Evolutionary conservation across 1,284 basidiomycete species (phyloP).

Genomic region (Singerocomus rubriflavus): DNA sequence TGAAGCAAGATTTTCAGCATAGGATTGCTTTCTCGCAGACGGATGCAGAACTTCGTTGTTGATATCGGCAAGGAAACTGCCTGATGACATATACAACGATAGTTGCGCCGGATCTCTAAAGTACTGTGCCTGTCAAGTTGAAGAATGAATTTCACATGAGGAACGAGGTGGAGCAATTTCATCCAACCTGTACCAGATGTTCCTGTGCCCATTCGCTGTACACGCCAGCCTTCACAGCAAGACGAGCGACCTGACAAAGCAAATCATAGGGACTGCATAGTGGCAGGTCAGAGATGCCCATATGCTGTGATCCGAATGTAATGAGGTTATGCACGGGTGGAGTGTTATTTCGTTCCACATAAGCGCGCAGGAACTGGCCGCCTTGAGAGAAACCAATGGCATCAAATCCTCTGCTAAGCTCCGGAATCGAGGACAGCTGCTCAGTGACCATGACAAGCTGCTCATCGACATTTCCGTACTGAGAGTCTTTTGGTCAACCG

Average conservation of each 20-base stretch:
- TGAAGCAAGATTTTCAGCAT: constrained; percentile 55
- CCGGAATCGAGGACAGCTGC: constrained; percentile 66
- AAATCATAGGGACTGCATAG: constrained; percentile 68
- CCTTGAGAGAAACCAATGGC: constrained; percentile 93
- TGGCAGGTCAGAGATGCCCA: constrained; percentile 84
- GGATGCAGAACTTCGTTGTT: constrained; percentile 62
- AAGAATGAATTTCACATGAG: constrained; percentile 2
- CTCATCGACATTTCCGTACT: constrained; percentile 81
- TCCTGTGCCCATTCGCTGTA: constrained; percentile 83
- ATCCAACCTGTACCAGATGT: constrained; percentile 71
- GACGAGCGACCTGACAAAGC: constrained; percentile 73
- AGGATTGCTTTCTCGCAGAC: constrained; percentile 53
- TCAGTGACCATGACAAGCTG: constrained; percentile 67
- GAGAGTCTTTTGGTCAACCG: constrained; percentile 6
- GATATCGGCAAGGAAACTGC: constrained; percentile 69
- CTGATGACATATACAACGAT: constrained; percentile 65
- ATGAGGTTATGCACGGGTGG: constrained; percentile 84
- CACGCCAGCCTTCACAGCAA: constrained; percentile 70
- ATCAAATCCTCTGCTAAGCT: constrained; percentile 79
- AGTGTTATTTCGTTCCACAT: constrained; percentile 80
- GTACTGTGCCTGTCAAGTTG: constrained; percentile 77
- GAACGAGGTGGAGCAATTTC: neutral
- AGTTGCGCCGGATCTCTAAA: constrained; percentile 84
- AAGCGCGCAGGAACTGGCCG: constrained; percentile 90
- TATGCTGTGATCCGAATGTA: constrained; percentile 84